Evolutionary conservation across 1,139 yeast species (phyloP), one percentile per base, ranked within the genome.

Genomic region (Debaryomyces sp.): DNA sequence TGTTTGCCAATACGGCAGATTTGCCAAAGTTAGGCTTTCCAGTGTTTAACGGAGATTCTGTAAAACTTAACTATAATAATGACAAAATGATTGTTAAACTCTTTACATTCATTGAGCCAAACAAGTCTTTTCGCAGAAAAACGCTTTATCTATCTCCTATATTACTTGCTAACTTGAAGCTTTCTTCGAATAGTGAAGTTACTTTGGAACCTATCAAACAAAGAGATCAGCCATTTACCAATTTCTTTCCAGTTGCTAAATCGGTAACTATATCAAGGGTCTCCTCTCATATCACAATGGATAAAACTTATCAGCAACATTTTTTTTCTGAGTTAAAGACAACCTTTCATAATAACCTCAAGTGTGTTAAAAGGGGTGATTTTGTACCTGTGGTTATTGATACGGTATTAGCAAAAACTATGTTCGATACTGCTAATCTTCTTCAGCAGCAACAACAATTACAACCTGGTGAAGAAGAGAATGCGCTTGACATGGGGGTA

Each of bases 381-480:
- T 63, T 84, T 39, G 78, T 94, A 44, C 94, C 96, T 0, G 83
- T 94, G 3, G 81, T 89, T 0, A 78, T 94, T 39, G 97, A 92
- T 62, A 78, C 95, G 0, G 67, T 82, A 1, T 64, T 88, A 37
- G 85, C 96, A 0, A 78, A 77, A 52, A 77, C 89, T 1, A 66
- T 87, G 59, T 80, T 80, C 58, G 75, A 74, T 26, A 63, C 71
- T 2, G 63, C 68, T 54, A 52, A 53, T n/a, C 41, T 36, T 23
- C 48, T 50, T 6, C 52, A 50, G 13, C 50, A 48, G 18, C 50
- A 48, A n/a, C 61, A 63, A 36, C 37, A 45, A 32, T n/a, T 48
- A 10, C 51, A 56, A 4, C 61, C 57, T 9, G 63, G 64, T 3
- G 71, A 68, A 1, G 70, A 63, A 5, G 61, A 44, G 8, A 45